Evolutionary conservation across 2,329 filamentous ascomycete species (phyloP).

Genomic region (Pseudohalonectria lignicola): DNA sequence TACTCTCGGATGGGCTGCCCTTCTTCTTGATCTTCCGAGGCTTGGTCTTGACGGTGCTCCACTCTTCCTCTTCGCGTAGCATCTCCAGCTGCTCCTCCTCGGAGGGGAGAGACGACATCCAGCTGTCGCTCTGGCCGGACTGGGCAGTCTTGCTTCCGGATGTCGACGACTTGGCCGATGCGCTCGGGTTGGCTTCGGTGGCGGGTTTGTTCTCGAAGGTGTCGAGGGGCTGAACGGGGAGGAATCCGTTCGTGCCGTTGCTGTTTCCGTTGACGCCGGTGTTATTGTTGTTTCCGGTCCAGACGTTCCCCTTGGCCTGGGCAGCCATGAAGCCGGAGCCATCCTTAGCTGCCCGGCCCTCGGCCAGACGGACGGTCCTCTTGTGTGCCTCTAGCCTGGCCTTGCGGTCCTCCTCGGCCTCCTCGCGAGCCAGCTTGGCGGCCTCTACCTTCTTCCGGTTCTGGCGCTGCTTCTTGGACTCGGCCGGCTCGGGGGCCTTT

Average conservation of each 20-base stretch:
- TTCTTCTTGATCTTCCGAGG: slow-evolving; percentile 30
- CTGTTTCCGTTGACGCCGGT: slow-evolving; percentile 27
- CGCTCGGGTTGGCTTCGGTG: slow-evolving; percentile 11
- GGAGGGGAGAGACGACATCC: slow-evolving; percentile 41
- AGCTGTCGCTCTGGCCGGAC: slow-evolving; percentile 19
- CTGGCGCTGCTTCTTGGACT: slow-evolving; percentile 94
- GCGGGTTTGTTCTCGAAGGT: slow-evolving; percentile 34
- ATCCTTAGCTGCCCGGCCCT: slow-evolving; percentile 75
- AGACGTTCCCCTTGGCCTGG: slow-evolving; percentile 22
- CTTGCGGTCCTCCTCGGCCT: slow-evolving; percentile 70
- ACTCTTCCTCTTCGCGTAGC: slow-evolving; percentile 41
- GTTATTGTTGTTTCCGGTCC: slow-evolving; percentile 21
- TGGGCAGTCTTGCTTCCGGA: slow-evolving; percentile 2
- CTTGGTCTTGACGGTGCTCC: slow-evolving; percentile 47
- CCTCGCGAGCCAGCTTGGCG: slow-evolving; percentile 62
- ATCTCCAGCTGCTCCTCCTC: slow-evolving; percentile 53
- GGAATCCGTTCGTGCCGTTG: slow-evolving; percentile 26
- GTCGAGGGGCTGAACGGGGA: slow-evolving; percentile 41
- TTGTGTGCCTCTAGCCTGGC: slow-evolving; percentile 71
- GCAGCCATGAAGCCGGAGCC: slow-evolving; percentile 49
- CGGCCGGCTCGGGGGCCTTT: slow-evolving; percentile 50
- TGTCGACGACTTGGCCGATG: slow-evolving; percentile 16
- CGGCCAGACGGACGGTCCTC: slow-evolving; percentile 67
- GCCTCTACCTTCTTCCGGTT: slow-evolving; percentile 82
- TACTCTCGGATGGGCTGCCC: slow-evolving; percentile 15